Conservation (phyloP, 495 filamentous ascomycete genomes). For the Neurospora sp. region DNA sequence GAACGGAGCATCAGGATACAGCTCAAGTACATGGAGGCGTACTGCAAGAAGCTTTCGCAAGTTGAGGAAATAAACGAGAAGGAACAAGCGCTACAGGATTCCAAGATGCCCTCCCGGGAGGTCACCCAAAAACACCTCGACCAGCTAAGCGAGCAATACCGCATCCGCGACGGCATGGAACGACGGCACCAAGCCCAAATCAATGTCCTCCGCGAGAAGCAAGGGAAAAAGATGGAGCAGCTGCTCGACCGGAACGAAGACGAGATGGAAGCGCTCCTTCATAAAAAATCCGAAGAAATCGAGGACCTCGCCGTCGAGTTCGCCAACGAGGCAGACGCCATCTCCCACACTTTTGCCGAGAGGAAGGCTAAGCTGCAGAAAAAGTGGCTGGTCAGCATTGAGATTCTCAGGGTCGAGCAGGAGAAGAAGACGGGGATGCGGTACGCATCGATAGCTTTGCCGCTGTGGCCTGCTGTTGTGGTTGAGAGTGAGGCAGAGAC, state of each 20-base stretch:
- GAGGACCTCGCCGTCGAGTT: constrained; percentile 49
- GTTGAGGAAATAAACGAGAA: constrained; percentile 2
- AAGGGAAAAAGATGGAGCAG: constrained; percentile 58
- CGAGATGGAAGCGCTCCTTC: constrained; percentile 47
- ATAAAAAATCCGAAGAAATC: constrained; percentile 41
- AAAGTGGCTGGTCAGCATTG: constrained; percentile 55
- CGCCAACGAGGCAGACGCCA: constrained; percentile 40
- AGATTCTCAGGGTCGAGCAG: constrained; percentile 50
- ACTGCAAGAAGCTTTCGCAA: constrained; percentile 41
- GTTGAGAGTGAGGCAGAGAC: neutral
- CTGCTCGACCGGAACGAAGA: constrained; percentile 52
- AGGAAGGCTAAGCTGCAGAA: constrained; percentile 40
- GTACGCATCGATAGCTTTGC: constrained; percentile 39
- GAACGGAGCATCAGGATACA: constrained; percentile 54
- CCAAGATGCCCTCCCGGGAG: constrained; percentile 27
- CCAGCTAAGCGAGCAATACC: constrained; percentile 64
- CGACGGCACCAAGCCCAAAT: constrained; percentile 61
- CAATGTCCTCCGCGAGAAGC: constrained; percentile 70
- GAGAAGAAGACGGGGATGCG: constrained; percentile 38
- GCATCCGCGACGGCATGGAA: constrained; percentile 57
- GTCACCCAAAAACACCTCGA: constrained; percentile 49
- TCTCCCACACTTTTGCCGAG: constrained; percentile 37
- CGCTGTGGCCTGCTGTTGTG: constrained; percentile 28
- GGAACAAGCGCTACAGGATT: neutral
- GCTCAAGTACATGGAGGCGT: constrained; percentile 71